These are phyloP conservation scores for Didymella arachidicola DNA, from an alignment of 2,329 filamentous ascomycete species.

Conservation along the genomic window DNA sequence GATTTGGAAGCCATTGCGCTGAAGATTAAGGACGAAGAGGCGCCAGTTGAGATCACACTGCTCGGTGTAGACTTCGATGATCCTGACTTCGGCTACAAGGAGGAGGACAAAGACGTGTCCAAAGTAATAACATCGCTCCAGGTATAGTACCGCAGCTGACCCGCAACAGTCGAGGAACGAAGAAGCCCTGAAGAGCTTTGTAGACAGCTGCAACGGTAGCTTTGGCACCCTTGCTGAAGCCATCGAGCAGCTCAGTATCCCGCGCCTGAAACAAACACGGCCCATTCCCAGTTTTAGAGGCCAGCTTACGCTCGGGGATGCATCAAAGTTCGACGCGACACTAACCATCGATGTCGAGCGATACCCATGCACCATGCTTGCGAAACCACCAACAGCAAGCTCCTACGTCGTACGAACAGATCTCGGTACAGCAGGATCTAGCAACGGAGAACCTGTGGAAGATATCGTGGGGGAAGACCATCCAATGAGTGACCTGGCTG, in stretches of 20 bases:
- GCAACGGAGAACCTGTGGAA: slow-evolving; percentile 60
- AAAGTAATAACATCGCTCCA: slow-evolving; percentile 63
- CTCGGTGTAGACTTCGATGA: slow-evolving; percentile 95
- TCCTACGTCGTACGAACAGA: slow-evolving; percentile 70
- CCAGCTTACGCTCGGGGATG: slow-evolving; percentile 78
- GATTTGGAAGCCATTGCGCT: slow-evolving; percentile 72
- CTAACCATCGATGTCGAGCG: slow-evolving; percentile 86
- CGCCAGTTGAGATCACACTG: slow-evolving; percentile 77
- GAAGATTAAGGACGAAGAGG: slow-evolving; percentile 73
- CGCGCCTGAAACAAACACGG: slow-evolving; percentile 76
- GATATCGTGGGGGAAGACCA: slow-evolving; percentile 55
- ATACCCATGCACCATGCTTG: slow-evolving; percentile 85
- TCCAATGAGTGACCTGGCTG: slow-evolving; percentile 60
- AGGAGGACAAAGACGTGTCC: slow-evolving; percentile 77
- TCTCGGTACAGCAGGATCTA: slow-evolving; percentile 56
- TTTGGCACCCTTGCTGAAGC: slow-evolving; percentile 90
- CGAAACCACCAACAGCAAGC: slow-evolving; percentile 76
- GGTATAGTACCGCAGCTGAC: slow-evolving; percentile 23
- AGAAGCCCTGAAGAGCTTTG: slow-evolving; percentile 67
- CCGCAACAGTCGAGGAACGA: slow-evolving; percentile 72
- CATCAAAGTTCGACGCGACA: slow-evolving; percentile 74
- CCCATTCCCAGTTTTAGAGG: slow-evolving; percentile 84
- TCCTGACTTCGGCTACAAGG: slow-evolving; percentile 85
- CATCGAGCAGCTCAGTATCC: slow-evolving; percentile 78
- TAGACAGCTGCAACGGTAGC: slow-evolving; percentile 70